Evolutionary conservation across 225 moss, liverwort and hornwort species (phyloP).

Genomic region (Ulota crispa): DNA sequence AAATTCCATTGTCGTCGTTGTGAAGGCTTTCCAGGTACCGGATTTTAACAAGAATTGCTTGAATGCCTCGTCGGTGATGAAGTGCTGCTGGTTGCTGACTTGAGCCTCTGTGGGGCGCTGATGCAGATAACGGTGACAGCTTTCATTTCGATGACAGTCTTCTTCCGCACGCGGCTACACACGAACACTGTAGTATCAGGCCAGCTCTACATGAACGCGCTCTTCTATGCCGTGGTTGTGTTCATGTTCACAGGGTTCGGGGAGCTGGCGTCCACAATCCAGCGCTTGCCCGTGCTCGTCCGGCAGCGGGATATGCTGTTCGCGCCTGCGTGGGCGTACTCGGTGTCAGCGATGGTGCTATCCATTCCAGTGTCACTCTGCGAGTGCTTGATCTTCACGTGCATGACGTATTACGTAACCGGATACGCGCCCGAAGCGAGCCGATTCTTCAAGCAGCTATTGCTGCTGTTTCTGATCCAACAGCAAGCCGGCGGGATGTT

Average conservation of each 20-base stretch:
- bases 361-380: conserved; percentile 58
- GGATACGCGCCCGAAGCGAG: conserved; percentile 72
- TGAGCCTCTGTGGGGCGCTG: background rate
- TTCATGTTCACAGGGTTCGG: conserved; percentile 88
- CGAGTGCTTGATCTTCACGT: conserved; percentile 52
- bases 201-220: conserved; percentile 52
- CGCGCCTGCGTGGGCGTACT: conserved; percentile 72
- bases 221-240: conserved; percentile 68
- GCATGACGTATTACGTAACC: conserved; percentile 72
- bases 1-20: conserved; percentile 45
- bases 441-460: conserved; percentile 64
- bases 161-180: conserved; percentile 56
- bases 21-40: conserved; percentile 69
- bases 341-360: conserved; percentile 59
- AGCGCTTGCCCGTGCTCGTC: conserved; percentile 74
- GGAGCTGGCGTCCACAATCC: conserved; percentile 68
- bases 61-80: no score
- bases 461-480: conserved; percentile 56
- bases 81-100: background rate
- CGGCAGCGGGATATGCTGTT: conserved; percentile 86
- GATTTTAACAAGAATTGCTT: background rate
- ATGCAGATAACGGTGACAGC: conserved; percentile 69
- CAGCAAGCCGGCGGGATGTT: conserved; percentile 71
- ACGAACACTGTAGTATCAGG: conserved; percentile 33
- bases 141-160: conserved; percentile 65